phyloP scores from a whole-genome alignment of 306 rosid species.

The Coriaria nepalensis region DNA sequence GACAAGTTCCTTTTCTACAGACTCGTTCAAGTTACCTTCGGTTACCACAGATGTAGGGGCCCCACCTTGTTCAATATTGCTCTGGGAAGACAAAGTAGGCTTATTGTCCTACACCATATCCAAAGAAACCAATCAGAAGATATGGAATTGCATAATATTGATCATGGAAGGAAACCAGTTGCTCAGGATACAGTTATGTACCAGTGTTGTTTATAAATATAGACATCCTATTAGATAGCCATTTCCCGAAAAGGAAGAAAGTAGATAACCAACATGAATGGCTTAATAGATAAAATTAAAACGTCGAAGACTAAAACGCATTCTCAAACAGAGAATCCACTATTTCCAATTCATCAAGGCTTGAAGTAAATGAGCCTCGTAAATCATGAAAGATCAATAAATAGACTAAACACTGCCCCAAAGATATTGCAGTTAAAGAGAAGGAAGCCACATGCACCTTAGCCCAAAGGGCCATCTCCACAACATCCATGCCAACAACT shows the following conservation, averaged over 20 bases:
- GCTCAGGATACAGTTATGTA: no score
- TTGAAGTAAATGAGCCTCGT: no score
- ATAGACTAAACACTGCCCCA: background rate
- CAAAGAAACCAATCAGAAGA: background rate
- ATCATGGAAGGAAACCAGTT: background rate
- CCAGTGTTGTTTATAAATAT: no score
- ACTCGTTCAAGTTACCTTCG: constrained; percentile 64
- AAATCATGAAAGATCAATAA: no score
- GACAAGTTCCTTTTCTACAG: constrained; percentile 92
- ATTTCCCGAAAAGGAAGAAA: no score
- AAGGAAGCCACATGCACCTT: constrained; percentile 48
- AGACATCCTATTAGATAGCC: no score
- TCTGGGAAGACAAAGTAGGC: constrained; percentile 43
- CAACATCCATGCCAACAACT: constrained; percentile 92
- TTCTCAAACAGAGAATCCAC: no score
- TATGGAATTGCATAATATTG: background rate
- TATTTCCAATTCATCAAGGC: no score
- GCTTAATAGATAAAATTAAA: no score
- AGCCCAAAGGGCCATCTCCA: constrained; percentile 99
- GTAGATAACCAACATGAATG: no score
- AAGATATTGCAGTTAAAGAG: constrained; percentile 10
- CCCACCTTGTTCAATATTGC: constrained; percentile 23
- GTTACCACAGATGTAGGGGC: constrained; percentile 37
- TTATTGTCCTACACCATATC: constrained; percentile 52
- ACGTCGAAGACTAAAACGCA: no score